These are phyloP conservation scores for Mycena pura DNA, from an alignment of 768 basidiomycete species.

Conservation along the genomic window DNA sequence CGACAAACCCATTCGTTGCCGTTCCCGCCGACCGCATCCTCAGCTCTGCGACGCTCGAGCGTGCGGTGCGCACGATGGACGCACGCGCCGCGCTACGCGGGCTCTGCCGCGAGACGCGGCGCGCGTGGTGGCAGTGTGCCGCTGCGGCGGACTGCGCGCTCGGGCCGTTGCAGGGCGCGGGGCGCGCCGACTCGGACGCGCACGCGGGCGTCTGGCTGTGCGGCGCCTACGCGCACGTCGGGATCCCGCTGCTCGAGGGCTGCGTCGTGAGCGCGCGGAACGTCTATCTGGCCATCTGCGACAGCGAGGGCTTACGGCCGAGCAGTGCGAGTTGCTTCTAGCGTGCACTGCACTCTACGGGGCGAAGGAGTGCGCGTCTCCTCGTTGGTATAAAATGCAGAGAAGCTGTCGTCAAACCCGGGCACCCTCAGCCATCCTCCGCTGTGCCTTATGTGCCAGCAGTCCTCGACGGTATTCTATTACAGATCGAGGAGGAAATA, in stretches of 20 bases:
- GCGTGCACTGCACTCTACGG: too few species aligned
- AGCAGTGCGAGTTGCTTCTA: constrained; percentile 16
- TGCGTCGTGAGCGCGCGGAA: constrained; percentile 77
- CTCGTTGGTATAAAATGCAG: too few species aligned
- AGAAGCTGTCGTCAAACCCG: too few species aligned
- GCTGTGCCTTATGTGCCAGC: too few species aligned
- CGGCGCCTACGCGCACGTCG: constrained; percentile 72
- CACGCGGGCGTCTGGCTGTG: constrained; percentile 70
- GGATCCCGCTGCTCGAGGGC: constrained; percentile 81
- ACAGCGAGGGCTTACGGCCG: constrained; percentile 19
- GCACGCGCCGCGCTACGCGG: constrained; percentile 58
- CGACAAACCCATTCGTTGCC: constrained; percentile 73
- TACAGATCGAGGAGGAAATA: too few species aligned
- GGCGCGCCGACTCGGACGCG: constrained; percentile 35
- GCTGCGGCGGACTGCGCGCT: constrained; percentile 44
- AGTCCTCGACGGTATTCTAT: too few species aligned
- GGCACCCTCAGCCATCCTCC: too few species aligned
- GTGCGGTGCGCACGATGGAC: constrained; percentile 60
- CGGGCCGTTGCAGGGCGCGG: constrained; percentile 62
- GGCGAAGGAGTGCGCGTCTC: too few species aligned
- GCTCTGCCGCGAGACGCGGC: constrained; percentile 46
- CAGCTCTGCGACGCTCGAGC: constrained; percentile 64
- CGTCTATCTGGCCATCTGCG: constrained; percentile 42
- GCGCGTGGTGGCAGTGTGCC: constrained; percentile 53
- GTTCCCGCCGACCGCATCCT: constrained; percentile 57